A percentile compares a stretch with the other conserved stretches of the same genome.
These are phyloP conservation scores for Phytopythium mirpurense DNA, from an alignment of 352 stramenopile species.

Conservation along the genomic window DNA sequence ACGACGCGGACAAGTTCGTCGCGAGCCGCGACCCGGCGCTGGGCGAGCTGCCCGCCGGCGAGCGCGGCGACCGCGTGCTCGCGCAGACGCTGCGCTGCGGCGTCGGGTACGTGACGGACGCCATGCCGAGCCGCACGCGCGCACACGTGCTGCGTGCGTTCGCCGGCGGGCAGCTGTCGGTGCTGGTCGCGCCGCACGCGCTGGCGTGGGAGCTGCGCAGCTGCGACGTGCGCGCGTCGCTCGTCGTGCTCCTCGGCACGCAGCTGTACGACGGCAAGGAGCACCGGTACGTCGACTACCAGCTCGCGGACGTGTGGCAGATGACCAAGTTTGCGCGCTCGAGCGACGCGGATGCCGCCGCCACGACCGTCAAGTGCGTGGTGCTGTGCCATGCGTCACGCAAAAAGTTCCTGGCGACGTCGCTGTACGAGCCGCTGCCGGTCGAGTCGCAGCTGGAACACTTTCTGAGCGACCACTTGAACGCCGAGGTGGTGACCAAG, in stretches of 20 bases:
- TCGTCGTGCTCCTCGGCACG: constrained; percentile 98
- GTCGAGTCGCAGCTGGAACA: constrained; percentile 99
- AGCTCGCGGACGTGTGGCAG: constrained; percentile 95
- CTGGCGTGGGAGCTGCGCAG: constrained; percentile 91
- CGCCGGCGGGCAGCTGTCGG: constrained; percentile 77
- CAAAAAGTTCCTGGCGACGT: constrained; percentile 98
- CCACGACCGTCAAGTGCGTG: constrained; percentile 86
- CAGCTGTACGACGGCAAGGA: constrained; percentile 96
- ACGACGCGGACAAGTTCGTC: constrained; percentile 69
- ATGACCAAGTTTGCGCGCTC: constrained; percentile 93
- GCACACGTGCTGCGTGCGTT: constrained; percentile 90
- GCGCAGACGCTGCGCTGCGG: constrained; percentile 92
- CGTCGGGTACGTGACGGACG: constrained; percentile 95
- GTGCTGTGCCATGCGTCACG: constrained; percentile 97
- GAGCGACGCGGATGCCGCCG: constrained; percentile 27
- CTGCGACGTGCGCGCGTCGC: constrained; percentile 71
- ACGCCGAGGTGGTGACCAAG: constrained; percentile 98
- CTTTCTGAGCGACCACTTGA: constrained; percentile 98
- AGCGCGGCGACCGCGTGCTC: constrained; percentile 91
- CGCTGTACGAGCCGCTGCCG: constrained; percentile 99
- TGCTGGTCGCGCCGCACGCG: constrained; percentile 93
- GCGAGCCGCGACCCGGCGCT: constrained; percentile 7
- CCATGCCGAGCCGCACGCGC: constrained; percentile 90
- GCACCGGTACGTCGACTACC: constrained; percentile 96
- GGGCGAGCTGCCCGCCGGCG: constrained; percentile 53